Evolutionary conservation across 768 basidiomycete species (phyloP), one percentile per base, ranked within the genome.

Genomic region (Baorangia bicolor): DNA sequence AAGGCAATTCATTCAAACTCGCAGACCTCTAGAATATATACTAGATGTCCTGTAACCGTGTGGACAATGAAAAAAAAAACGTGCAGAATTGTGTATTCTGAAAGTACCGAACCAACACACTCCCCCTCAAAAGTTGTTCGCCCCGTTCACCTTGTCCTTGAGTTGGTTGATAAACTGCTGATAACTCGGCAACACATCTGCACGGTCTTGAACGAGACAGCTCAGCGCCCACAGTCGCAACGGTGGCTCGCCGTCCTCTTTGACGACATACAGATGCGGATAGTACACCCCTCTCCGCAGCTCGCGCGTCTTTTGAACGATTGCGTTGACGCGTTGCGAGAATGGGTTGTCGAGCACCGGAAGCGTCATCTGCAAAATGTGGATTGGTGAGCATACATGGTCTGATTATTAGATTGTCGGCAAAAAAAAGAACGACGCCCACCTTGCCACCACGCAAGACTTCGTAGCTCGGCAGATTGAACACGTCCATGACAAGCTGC

Each of bases 161-260:
- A 98, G 73, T 58, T 90, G 86, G 31, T 82, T 84, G 64, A 97
- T 83, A 74, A 92, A 98, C 71, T 98, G 96, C 66, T 94, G 90
- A 74, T 98, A 99, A 70, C 94, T 97, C 46, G 94, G 94, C 67
- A 93, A 77, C 57, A 92, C 86, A 71, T 99, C 97, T 64, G 92
- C 87, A 54, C 97, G 87, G 73, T 98, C 97, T 75, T 98, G 96
- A 62, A 98, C 89, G 61, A 99, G 83, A 65, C 85, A 84, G 67
- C 92, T 94, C 57, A 99, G 80, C 1, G 96, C 97, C 97, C 97
- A 99, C 56, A 94, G 81, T 57, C 95, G 81, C 66, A 99, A 77
- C 42, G 94, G 88, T 7, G 94, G 91, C 73, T 99, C 97, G 56
- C 94, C 96, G 63, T 99, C 97, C 70, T 98, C 94, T 75, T 98